phyloP scores from a whole-genome alignment of 495 filamentous ascomycete genomes.

The Staphylotrichum tortipilum region DNA sequence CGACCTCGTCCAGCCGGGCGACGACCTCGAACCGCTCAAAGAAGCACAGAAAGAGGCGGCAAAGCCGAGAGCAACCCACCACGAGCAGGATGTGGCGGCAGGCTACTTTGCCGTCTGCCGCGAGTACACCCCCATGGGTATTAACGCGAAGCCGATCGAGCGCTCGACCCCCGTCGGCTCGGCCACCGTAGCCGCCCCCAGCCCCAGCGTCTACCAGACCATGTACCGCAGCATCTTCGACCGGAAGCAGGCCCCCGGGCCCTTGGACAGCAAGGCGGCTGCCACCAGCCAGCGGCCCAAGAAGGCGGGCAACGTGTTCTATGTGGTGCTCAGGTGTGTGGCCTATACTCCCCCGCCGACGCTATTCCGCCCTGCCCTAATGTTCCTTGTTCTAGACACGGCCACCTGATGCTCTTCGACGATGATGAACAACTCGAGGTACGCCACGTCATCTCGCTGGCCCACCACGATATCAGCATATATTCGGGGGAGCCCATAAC shows the following conservation, averaged over 20 bases:
- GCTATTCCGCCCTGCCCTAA: background rate
- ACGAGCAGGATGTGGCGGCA: slow-evolving; percentile 76
- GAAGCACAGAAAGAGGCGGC: slow-evolving; percentile 35
- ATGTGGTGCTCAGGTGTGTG: slow-evolving; percentile 73
- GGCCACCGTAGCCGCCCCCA: slow-evolving; percentile 55
- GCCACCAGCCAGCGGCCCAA: slow-evolving; percentile 52
- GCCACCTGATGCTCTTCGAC: slow-evolving; percentile 95
- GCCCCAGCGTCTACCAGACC: slow-evolving; percentile 89
- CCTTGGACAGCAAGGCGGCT: slow-evolving; percentile 40
- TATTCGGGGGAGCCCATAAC: slow-evolving; percentile 74
- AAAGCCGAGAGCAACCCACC: slow-evolving; percentile 36
- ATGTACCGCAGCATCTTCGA: slow-evolving; percentile 98
- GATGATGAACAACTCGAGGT: slow-evolving; percentile 82
- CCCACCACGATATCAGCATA: slow-evolving; percentile 77
- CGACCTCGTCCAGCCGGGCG: slow-evolving; percentile 40
- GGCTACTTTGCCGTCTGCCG: slow-evolving; percentile 93
- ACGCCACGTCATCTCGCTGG: slow-evolving; percentile 85
- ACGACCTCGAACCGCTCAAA: slow-evolving; percentile 39
- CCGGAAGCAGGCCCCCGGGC: slow-evolving; percentile 52
- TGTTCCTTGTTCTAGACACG: slow-evolving; percentile 54
- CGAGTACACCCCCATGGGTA: slow-evolving; percentile 81
- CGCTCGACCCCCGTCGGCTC: slow-evolving; percentile 72
- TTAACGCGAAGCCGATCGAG: slow-evolving; percentile 88
- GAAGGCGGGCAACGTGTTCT: slow-evolving; percentile 84
- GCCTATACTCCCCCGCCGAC: background rate